A percentile compares a stretch with the other conserved stretches of the same genome.
These are phyloP conservation scores for Wickerhamiella musiphila DNA, from an alignment of 805 yeast genomes.

Conservation along the genomic window DNA sequence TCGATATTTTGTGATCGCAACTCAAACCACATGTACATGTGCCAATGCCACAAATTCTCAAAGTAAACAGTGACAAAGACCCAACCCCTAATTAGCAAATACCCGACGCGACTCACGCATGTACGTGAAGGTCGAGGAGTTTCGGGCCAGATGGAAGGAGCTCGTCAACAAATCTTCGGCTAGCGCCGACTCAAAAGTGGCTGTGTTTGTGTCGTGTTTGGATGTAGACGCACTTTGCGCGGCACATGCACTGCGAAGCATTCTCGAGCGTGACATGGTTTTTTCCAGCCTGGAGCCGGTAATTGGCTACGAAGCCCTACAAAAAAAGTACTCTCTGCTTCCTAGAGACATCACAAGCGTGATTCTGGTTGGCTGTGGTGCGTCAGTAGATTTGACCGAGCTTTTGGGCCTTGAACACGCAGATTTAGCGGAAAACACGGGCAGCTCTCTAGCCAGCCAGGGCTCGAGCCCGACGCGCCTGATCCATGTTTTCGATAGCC, in stretches of 20 bases:
- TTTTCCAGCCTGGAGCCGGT: constrained; percentile 85
- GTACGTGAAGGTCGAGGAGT: constrained; percentile 61
- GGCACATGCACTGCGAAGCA: constrained; percentile 50
- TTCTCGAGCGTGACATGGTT: constrained; percentile 64
- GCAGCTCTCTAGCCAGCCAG: too few relatives aligned
- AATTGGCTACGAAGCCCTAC: constrained; percentile 70
- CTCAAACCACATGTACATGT: too few relatives aligned
- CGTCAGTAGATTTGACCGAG: constrained; percentile 65
- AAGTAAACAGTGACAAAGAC: too few relatives aligned
- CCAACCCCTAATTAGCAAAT: neutral
- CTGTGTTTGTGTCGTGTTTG: constrained; percentile 75
- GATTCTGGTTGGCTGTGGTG: constrained; percentile 81
- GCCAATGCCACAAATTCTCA: too few relatives aligned
- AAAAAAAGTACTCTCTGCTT: constrained; percentile 39
- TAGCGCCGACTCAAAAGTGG: constrained; percentile 82
- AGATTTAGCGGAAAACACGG: constrained; percentile 15
- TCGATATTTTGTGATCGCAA: too few relatives aligned
- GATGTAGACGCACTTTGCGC: constrained; percentile 88
- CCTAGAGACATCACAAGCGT: constrained; percentile 66
- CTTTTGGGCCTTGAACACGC: constrained; percentile 28
- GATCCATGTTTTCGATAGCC: constrained; percentile 77
- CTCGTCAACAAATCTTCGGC: constrained; percentile 59
- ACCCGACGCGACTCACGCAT: constrained; percentile 27
- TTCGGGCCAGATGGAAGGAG: constrained; percentile 46
- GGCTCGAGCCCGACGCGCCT: constrained; percentile 16